Percentiles rank a stretch among this genome's conserved stretches.
phyloP scores from a whole-genome alignment of 2,329 filamentous ascomycete genomes.

The Epichloe uncinata region DNA sequence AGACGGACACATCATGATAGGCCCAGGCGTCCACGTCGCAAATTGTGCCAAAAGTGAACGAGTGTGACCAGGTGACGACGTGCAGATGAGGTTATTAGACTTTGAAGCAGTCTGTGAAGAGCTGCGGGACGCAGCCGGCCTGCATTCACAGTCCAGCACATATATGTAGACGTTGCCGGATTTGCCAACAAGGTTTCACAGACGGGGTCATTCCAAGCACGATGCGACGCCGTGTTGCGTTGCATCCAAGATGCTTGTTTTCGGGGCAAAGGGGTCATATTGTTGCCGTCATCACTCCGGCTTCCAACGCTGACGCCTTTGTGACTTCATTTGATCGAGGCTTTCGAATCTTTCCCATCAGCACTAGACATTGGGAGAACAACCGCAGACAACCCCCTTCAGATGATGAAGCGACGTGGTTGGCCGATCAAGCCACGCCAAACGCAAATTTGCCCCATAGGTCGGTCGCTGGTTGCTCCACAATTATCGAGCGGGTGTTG shows the following conservation, averaged over 20 bases:
- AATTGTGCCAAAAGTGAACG: background rate
- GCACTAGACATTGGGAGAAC: too few species aligned
- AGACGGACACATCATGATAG: background rate
- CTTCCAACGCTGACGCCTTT: background rate
- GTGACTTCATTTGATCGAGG: too few species aligned
- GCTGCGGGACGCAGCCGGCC: background rate
- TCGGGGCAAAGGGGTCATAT: slow-evolving; percentile 4
- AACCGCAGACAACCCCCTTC: too few species aligned
- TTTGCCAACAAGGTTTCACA: background rate
- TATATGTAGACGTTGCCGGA: background rate
- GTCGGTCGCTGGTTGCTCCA: background rate
- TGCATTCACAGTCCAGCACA: background rate
- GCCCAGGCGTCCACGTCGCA: background rate
- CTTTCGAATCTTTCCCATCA: too few species aligned
- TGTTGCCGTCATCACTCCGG: background rate
- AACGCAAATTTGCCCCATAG: background rate
- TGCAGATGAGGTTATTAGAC: background rate
- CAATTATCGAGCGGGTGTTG: background rate
- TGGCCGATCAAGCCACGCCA: background rate
- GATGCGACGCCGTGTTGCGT: slow-evolving; percentile 4
- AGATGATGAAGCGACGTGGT: background rate
- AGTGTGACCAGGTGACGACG: background rate
- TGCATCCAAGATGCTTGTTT: background rate
- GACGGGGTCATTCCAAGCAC: background rate
- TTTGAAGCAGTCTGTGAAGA: background rate